A percentile compares a stretch with the other conserved stretches of the same genome.
These are phyloP conservation scores for Fusarium brachygibbosum DNA, from an alignment of 2,329 filamentous ascomycete genomes.

Conservation along the genomic window DNA sequence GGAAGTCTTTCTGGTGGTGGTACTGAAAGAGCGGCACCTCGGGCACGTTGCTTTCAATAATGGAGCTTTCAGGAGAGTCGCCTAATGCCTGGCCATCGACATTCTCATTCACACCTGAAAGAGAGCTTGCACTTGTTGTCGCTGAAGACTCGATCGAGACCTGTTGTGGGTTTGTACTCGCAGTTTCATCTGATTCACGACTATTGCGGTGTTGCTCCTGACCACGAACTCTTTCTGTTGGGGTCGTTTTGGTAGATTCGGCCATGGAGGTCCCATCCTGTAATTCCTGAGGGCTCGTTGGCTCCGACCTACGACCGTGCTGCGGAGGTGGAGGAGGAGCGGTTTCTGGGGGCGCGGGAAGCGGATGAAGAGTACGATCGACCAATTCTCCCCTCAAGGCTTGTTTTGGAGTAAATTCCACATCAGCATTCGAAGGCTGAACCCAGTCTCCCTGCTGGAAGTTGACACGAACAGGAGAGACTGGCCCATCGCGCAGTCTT, in stretches of 20 bases:
- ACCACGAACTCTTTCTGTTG: constrained; percentile 50
- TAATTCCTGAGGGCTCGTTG: constrained; percentile 27
- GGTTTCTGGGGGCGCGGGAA: constrained; percentile 48
- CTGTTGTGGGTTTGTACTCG: constrained; percentile 63
- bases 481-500: constrained; percentile 64
- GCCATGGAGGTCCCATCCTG: constrained; percentile 18
- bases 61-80: constrained; percentile 65
- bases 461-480: constrained; percentile 69
- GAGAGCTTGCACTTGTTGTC: constrained; percentile 68
- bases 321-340: constrained; percentile 56
- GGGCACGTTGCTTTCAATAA: constrained; percentile 60
- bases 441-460: constrained; percentile 67
- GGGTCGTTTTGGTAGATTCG: constrained; percentile 52
- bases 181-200: constrained; percentile 66
- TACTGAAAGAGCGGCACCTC: constrained; percentile 72
- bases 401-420: constrained; percentile 58
- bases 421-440: constrained; percentile 65
- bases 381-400: constrained; percentile 47
- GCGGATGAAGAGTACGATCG: constrained; percentile 42
- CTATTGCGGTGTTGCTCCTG: constrained; percentile 62
- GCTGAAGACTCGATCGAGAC: constrained; percentile 66
- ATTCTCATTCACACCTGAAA: constrained; percentile 65
- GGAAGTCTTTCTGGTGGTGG: constrained; percentile 68
- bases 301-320: constrained; percentile 25
- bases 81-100: constrained; percentile 60